phyloP scores from a whole-genome alignment of 106 monocot species.

The Phalaenopsis aphrodite region DNA sequence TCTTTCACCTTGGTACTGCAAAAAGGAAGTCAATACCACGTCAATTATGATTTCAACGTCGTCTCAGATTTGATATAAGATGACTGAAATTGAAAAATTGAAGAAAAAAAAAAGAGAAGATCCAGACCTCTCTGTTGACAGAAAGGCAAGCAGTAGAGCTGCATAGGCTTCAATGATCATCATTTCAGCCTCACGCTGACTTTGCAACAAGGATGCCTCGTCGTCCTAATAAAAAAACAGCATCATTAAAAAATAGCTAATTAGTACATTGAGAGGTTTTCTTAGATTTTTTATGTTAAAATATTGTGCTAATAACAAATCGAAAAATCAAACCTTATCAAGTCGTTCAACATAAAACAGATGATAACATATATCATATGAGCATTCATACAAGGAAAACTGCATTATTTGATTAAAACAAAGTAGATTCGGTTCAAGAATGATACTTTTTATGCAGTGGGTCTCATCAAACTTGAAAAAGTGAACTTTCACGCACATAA shows the following conservation, averaged over 20 bases:
- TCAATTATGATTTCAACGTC: neutral
- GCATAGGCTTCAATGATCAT: slow-evolving; percentile 97
- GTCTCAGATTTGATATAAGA: neutral
- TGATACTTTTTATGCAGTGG: too few species aligned
- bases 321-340: neutral
- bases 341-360: neutral
- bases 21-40: neutral
- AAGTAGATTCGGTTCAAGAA: neutral
- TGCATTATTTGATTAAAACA: neutral
- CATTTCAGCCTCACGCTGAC: slow-evolving; percentile 91
- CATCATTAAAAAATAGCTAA: neutral
- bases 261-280: neutral
- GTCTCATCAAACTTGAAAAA: too few species aligned
- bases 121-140: slow-evolving; percentile 84
- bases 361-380: neutral
- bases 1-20: slow-evolving; percentile 57
- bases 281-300: neutral
- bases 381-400: neutral
- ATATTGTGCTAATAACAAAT: neutral
- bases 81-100: neutral
- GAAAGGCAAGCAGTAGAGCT: slow-evolving; percentile 84
- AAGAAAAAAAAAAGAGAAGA: neutral
- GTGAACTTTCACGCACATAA: too few species aligned
- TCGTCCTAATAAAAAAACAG: slow-evolving; percentile 46
- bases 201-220: slow-evolving; percentile 73